Conservation (phyloP, 129 eudicot genomes). For the Chrysanthemum makinoi region DNA sequence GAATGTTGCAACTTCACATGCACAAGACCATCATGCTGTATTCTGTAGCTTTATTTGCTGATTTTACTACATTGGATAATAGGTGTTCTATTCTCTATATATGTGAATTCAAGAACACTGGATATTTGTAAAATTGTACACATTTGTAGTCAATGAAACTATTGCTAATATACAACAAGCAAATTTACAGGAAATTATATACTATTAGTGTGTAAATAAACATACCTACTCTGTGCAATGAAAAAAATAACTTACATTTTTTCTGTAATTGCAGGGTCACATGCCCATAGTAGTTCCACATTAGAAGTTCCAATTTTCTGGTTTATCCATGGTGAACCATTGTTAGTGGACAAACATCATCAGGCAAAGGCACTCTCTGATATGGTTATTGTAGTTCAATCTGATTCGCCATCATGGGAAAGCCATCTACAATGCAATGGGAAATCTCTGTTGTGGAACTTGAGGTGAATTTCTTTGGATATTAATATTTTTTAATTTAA, state of each 20-base stretch:
- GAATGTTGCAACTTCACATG: neutral
- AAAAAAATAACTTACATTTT: conserved; percentile 24
- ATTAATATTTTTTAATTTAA: neutral
- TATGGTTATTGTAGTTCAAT: conserved; percentile 93
- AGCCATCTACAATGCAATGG: conserved; percentile 96
- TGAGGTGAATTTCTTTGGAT: conserved; percentile 50
- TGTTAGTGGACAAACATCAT: conserved; percentile 90
- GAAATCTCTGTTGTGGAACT: conserved; percentile 70
- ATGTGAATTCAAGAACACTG: too few species aligned
- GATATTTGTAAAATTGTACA: neutral
- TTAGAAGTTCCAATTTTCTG: conserved; percentile 91
- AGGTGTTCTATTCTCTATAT: neutral
- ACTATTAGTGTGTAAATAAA: neutral
- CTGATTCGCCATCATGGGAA: conserved; percentile 89
- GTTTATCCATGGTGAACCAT: conserved; percentile 86
- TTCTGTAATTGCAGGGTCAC: conserved; percentile 54
- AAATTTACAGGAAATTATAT: conserved; percentile 1
- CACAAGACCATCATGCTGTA: neutral
- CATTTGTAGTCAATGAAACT: neutral
- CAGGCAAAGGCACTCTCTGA: conserved; percentile 95
- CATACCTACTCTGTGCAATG: neutral
- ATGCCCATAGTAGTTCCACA: conserved; percentile 81
- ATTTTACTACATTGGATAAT: neutral
- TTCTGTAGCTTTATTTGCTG: neutral
- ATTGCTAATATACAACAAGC: neutral